Conservation (phyloP, 2,329 filamentous ascomycete genomes). For the Ascomycota sp. region DNA sequence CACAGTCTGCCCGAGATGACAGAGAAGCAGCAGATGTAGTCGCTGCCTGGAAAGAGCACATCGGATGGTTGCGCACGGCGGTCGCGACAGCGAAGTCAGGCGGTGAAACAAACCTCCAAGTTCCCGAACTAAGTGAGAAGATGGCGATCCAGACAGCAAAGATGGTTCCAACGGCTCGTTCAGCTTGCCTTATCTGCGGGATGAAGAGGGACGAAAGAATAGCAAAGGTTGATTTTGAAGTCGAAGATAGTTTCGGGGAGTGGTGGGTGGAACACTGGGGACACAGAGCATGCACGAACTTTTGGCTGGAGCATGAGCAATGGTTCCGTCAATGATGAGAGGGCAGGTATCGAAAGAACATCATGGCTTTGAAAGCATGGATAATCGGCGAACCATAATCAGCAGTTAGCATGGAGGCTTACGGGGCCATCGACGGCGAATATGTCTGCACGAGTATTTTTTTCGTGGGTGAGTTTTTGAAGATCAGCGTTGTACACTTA, state of each 20-base stretch:
- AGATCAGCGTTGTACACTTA: too few relatives aligned
- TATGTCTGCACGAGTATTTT: too few relatives aligned
- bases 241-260: slow-evolving; percentile 85
- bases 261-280: slow-evolving; percentile 93
- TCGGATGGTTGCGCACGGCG: slow-evolving; percentile 54
- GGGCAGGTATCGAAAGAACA: too few relatives aligned
- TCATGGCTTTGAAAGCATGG: too few relatives aligned
- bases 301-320: slow-evolving; percentile 63
- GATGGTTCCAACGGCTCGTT: slow-evolving; percentile 51
- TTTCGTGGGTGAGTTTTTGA: too few relatives aligned
- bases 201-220: slow-evolving; percentile 75
- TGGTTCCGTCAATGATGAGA: slow-evolving; percentile 38
- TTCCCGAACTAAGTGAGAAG: slow-evolving; percentile 54
- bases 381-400: too few relatives aligned
- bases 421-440: too few relatives aligned
- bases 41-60: slow-evolving; percentile 51
- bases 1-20: slow-evolving; percentile 65
- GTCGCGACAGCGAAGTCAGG: slow-evolving; percentile 45
- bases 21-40: slow-evolving; percentile 65
- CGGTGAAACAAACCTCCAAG: slow-evolving; percentile 27
- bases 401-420: too few relatives aligned
- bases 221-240: slow-evolving; percentile 48
- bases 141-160: slow-evolving; percentile 49
- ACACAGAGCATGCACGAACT: slow-evolving; percentile 58
- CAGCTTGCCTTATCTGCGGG: slow-evolving; percentile 69